These are phyloP conservation scores for Colletotrichum chrysophilum DNA, from an alignment of 2,329 filamentous ascomycete genomes.

Conservation along the genomic window DNA sequence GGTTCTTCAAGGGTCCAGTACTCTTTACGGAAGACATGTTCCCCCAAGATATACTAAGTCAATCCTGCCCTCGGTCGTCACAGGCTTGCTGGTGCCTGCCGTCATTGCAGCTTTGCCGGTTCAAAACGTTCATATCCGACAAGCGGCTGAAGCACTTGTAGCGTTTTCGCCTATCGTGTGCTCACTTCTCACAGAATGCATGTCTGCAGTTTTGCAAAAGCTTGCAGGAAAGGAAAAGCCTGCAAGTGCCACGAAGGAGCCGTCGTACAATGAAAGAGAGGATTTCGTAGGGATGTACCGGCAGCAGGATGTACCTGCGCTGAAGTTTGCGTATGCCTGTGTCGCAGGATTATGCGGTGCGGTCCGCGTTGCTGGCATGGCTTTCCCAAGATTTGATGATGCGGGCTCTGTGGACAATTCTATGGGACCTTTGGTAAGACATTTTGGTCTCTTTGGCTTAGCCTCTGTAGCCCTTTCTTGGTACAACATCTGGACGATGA, in stretches of 20 bases:
- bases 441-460: background rate
- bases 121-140: background rate
- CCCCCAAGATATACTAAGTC: background rate
- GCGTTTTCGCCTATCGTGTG: background rate
- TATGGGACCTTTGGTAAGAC: conserved; percentile 11
- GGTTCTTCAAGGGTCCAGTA: background rate
- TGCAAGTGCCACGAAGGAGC: background rate
- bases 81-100: background rate
- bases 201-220: background rate
- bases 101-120: background rate
- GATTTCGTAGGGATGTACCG: background rate
- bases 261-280: background rate
- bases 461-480: background rate
- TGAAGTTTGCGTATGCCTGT: background rate
- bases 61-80: background rate
- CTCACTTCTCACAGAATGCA: background rate
- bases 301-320: background rate
- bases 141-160: background rate
- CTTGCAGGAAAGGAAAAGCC: background rate
- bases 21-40: background rate
- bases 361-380: background rate
- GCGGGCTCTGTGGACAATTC: background rate
- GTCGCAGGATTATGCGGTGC: background rate
- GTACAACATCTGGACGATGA: background rate
- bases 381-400: background rate